Evolutionary conservation across 176 grass and related monocot genomes (phyloP), one percentile per base, ranked within the genome.

Genomic region (Chloris gayana): DNA sequence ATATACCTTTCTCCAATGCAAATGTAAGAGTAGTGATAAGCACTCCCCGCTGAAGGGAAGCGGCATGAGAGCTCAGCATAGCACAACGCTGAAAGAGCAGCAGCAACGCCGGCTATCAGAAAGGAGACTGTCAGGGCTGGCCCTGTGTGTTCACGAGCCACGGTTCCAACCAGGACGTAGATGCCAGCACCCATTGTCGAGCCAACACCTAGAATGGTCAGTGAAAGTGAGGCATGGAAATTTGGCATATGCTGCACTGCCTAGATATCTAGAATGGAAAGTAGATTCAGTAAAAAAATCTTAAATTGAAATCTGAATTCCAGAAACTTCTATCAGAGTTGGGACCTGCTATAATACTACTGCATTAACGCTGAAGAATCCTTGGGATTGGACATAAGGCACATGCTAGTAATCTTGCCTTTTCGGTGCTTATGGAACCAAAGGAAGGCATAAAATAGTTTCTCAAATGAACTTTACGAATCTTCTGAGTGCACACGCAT

Each of bases 21-120:
- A 49, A 98, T 91, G 81, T 98, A 98, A 27, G 90, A 89, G 76
- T 94, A 98, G 53, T 98, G 92, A 54, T 98, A 98, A 30, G 92
- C 95, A 56, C 95, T 98, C 70, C 95, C 92, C 17, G 92, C 90
- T 38, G 90, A 93, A 60, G 95, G 95, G 71, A 93, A 98, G 71
- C 92, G 90, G 84, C 95, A 92, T 41, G 95, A 85, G 54, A 98
- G 92, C 39, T 98, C 92, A 21, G 95, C 95, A 41, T 98, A 94
- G 65, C 90, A 95, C 67, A 95, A 54, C 1, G 95, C 95, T 57
- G 92, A 94, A 64, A 95, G 90, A 46, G 92, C 92, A 45, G 95
- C 88, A 44, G 95, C 84, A 6, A 98, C 73, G 19, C 88, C 95
- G 26, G 95, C 87, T 68, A 98, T 89, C 21, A 98, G 84, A 87